phyloP scores from a whole-genome alignment of 352 stramenopile species.

The Phytophthora citrophthora region DNA sequence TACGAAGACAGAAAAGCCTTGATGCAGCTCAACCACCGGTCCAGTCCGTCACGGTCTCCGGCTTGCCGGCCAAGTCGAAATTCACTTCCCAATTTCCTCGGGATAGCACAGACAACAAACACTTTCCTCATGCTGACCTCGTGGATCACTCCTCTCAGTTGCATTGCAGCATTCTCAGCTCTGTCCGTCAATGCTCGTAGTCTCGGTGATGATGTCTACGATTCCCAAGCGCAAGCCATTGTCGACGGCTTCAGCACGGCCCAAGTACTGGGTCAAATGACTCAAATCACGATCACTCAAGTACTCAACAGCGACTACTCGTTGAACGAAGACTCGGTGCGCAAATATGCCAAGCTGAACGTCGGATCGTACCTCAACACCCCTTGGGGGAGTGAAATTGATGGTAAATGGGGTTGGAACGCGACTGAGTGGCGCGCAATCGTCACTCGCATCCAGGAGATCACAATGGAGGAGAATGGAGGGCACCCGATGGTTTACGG shows the following conservation, averaged over 20 bases:
- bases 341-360: conserved; percentile 71
- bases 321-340: conserved; percentile 66
- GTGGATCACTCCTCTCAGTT: conserved; percentile 37
- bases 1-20: conserved; percentile 7
- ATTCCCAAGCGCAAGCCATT: conserved; percentile 55
- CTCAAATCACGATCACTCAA: conserved; percentile 86
- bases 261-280: conserved; percentile 89
- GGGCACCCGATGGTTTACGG: conserved; percentile 84
- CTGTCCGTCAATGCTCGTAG: conserved; percentile 11
- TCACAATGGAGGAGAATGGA: conserved; percentile 69
- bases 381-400: conserved; percentile 31
- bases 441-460: conserved; percentile 80
- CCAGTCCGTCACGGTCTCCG: neutral
- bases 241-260: conserved; percentile 54
- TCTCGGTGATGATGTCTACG: conserved; percentile 34
- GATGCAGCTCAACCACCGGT: conserved; percentile 6
- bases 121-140: conserved; percentile 42
- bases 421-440: conserved; percentile 72
- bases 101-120: conserved; percentile 8
- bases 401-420: conserved; percentile 54
- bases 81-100: conserved; percentile 41
- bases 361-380: conserved; percentile 91
- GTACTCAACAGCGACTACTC: conserved; percentile 69
- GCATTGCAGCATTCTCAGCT: conserved; percentile 32
- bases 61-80: conserved; percentile 2